Base-by-base conservation (phyloP, 495 filamentous ascomycete species). In the Penicillium waksmanii region DNA sequence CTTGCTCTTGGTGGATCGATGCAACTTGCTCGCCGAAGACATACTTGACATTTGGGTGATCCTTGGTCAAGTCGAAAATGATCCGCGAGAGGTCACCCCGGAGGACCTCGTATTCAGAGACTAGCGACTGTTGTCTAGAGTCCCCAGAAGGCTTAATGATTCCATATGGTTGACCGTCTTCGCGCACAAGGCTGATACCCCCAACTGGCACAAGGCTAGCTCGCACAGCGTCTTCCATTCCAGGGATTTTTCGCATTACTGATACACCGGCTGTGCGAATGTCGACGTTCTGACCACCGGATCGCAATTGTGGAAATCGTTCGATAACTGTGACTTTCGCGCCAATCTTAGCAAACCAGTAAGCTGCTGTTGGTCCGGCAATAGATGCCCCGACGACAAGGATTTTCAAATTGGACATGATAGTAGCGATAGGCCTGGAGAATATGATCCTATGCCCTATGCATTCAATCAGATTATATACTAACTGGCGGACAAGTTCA, bases 71-170 rank as follows among this genome's bases (percentile, higher is more conserved):
- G 21, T 80, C 72, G 56, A 78, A 77, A 3, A 84, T 55, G 19
- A 86, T 75, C 17, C 68, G 38, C 9, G 72, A 74, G 25, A 87
- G 55, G 55, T 84, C 77, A 2, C 81, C 83, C 4, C 85, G 66
- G 60, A 84, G 74, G 40, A 87, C 82, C 67, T 86, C 85, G 55
- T 71, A 85, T 65, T 86, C 84, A 6, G 78, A 80, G 8, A 79
- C 73, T 2, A 82, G 67, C 36, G 65, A 68, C 68, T 84, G 80
- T 40, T 61, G 61, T 23, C 76, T 72, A 2, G 76, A 65, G 53
- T 71, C 62, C 25, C 76, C 79, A 11, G 74, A 72, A n/a, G 77
- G 68, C 18, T 50, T 73, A 33, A 84, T 72, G 54, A 58, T 78
- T 8, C 71, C 82, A 55, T 61, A 69, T 2, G 61, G 56, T 43